Base-by-base conservation (phyloP, 164 flowering plant species). In the Euptelea pleiosperma region DNA sequence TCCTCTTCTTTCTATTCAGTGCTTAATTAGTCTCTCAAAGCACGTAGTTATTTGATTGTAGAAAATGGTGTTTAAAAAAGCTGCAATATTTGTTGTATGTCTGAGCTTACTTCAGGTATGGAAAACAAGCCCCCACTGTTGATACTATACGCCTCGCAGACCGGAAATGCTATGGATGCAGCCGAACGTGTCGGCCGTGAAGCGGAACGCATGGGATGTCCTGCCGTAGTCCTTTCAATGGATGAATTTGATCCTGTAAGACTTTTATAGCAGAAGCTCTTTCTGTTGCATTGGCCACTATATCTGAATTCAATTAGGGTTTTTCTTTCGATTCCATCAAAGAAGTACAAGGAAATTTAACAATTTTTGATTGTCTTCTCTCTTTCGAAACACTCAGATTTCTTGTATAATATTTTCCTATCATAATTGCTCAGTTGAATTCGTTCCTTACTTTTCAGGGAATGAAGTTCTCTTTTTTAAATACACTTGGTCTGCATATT, bases 141-240 rank as follows among this genome's bases (percentile, higher is more conserved):
- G 67, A 79, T 93, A 29, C 64, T 90, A 8, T 93, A 84, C 46
- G 92, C 95, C 0, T 69, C 92, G 3, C 81, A 90, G 62, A 90
- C 96, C 0, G 96, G 96, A 29, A 93, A 90, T 59, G 89, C 97
- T 1, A 39, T 79, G 54, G 99, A 93, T 49, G 97, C 85, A 0
- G 92, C 96, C 1, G 99, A 93, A 52, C 84, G 84, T 14, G 62
- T 90, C 4, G 79, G 73, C 43, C 99, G 96, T 7, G 97, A 90
- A 72, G 93, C 88, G 1, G 89, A 83, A 44, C 89, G 89, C 31
- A 51, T 85, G 58, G 83, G 82, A 37, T 84, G 89, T 69, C 70
- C 73, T 33, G 77, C 74, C 26, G 24, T 55, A 9, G 69, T 86
- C 47, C 76, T 75, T 26, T 85, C 99, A 5, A 55, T 79, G 47